Percentiles rank a stretch among this genome's conserved stretches.
phyloP scores from a whole-genome alignment of 164 flowering plant species.

The Buxus sempervirens region DNA sequence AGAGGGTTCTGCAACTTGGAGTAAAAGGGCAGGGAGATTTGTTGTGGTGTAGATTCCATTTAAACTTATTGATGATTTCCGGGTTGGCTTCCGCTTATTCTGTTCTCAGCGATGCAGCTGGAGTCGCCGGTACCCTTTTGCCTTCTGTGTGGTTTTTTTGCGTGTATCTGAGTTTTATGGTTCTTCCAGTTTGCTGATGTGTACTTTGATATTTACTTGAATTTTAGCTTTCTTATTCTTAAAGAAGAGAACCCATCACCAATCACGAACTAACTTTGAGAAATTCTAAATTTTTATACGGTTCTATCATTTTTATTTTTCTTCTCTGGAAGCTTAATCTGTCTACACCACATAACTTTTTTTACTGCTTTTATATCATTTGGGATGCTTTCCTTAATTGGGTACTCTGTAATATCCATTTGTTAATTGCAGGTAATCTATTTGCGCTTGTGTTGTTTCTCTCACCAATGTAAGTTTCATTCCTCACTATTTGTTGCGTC shows the following conservation, averaged over 20 bases:
- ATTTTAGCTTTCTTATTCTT: neutral
- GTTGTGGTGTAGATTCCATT: neutral
- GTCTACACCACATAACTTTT: neutral
- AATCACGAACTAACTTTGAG: neutral
- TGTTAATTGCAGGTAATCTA: slow-evolving; percentile 47
- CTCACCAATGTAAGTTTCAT: slow-evolving; percentile 71
- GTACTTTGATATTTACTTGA: neutral
- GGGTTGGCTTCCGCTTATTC: slow-evolving; percentile 9
- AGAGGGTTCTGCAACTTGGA: neutral
- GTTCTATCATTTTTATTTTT: neutral
- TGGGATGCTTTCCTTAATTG: neutral
- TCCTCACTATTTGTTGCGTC: neutral
- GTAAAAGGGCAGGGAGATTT: neutral
- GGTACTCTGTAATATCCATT: neutral
- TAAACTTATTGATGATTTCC: slow-evolving; percentile 15
- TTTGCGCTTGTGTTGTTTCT: slow-evolving; percentile 64
- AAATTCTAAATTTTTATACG: neutral
- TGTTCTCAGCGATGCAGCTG: slow-evolving; percentile 56
- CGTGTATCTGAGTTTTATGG: too few species aligned
- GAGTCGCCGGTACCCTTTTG: slow-evolving; percentile 50
- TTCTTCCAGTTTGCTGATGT: neutral
- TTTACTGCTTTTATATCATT: neutral
- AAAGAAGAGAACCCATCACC: slow-evolving; percentile 5
- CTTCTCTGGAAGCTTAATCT: neutral
- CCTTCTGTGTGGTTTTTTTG: neutral